Percentiles rank a stretch among this genome's conserved stretches.
These are phyloP conservation scores for Massariosphaeria phaeospora DNA, from an alignment of 495 filamentous ascomycete species.

Conservation along the genomic window DNA sequence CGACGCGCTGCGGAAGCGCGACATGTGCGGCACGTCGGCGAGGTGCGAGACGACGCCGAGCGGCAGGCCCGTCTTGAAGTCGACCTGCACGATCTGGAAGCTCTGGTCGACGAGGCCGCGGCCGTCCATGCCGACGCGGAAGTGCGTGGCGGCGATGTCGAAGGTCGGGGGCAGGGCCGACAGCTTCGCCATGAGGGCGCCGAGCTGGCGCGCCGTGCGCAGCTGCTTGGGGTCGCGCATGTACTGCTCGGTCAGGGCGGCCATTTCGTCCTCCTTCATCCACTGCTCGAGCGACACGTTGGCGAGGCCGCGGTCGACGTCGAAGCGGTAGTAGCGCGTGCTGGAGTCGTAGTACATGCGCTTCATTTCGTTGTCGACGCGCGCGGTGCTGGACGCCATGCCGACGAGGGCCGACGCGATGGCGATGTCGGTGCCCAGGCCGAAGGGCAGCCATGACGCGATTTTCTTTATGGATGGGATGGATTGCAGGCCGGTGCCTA, in stretches of 20 bases:
- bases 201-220: constrained; percentile 18
- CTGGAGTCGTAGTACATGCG: constrained; percentile 33
- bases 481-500: constrained; percentile 38
- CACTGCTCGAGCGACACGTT: constrained; percentile 36
- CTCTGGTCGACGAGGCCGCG: constrained; percentile 18
- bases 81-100: constrained; percentile 31
- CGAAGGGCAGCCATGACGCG: constrained; percentile 35
- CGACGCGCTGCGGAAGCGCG: constrained; percentile 18
- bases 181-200: constrained; percentile 31
- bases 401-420: constrained; percentile 33
- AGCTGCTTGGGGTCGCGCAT: constrained; percentile 36
- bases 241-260: constrained; percentile 35
- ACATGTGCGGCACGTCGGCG: constrained; percentile 21
- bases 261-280: constrained; percentile 38
- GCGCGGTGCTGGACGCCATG: constrained; percentile 35
- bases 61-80: constrained; percentile 36
- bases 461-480: constrained; percentile 34
- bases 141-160: constrained; percentile 28
- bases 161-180: constrained; percentile 31
- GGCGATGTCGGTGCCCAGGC: constrained; percentile 33
- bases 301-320: constrained; percentile 35
- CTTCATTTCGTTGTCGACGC: constrained; percentile 38
- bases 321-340: constrained; percentile 35
- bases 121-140: constrained; percentile 30
- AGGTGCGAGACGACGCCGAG: constrained; percentile 22